Conservation (phyloP, 495 filamentous ascomycete genomes). For the Neurospora sp. region DNA sequence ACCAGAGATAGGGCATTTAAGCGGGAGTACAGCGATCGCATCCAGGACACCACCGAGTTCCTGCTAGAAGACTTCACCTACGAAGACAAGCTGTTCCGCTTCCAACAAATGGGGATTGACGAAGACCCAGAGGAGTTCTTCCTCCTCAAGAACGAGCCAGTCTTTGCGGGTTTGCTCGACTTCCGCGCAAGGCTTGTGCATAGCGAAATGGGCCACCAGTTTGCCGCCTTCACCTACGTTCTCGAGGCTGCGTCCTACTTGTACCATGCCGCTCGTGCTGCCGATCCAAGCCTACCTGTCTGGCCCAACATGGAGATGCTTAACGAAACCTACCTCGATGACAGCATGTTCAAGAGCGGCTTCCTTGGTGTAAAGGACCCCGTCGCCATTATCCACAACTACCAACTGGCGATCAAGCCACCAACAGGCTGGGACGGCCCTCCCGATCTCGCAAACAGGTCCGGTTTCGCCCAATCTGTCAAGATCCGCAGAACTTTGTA, state of each 20-base stretch:
- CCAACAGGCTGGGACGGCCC: background rate
- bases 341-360: constrained; percentile 2
- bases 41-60: constrained; percentile 10
- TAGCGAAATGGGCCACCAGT: constrained; percentile 15
- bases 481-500: constrained; percentile 1
- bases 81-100: constrained; percentile 7
- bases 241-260: constrained; percentile 12
- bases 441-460: background rate
- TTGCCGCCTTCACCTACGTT: constrained; percentile 5
- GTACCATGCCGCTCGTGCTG: constrained; percentile 4
- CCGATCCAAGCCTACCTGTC: constrained; percentile 3
- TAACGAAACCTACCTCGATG: constrained; percentile 1
- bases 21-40: constrained; percentile 5
- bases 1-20: constrained; percentile 6
- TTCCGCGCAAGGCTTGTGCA: constrained; percentile 18
- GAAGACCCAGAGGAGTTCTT: constrained; percentile 8
- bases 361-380: background rate
- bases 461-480: background rate
- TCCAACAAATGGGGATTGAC: background rate
- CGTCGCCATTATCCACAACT: constrained; percentile 5
- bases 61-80: constrained; percentile 14
- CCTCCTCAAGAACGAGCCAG: constrained; percentile 16
- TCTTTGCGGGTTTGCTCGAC: constrained; percentile 17
- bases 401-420: background rate
- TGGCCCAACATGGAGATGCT: constrained; percentile 2